phyloP scores from a whole-genome alignment of 2,329 filamentous ascomycete species.

The Fusarium multiceps region DNA sequence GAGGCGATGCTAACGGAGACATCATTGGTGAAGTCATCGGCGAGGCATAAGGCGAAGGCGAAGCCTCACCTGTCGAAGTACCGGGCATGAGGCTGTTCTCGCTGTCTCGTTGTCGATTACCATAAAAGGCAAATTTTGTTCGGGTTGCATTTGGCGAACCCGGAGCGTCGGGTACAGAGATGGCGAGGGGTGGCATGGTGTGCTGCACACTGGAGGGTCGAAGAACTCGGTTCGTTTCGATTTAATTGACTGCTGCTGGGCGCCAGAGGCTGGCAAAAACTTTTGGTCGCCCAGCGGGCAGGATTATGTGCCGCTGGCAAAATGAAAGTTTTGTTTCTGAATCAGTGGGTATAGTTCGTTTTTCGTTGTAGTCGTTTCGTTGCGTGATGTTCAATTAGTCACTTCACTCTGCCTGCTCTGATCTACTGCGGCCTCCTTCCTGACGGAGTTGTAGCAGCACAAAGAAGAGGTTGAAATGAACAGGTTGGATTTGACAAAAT shows the following conservation, averaged over 20 bases:
- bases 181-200: constrained; percentile 39
- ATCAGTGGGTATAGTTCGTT: constrained; percentile 25
- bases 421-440: constrained; percentile 34
- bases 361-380: constrained; percentile 28
- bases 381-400: constrained; percentile 34
- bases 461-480: constrained; percentile 17
- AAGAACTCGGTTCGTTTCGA: constrained; percentile 10
- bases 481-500: constrained; percentile 21
- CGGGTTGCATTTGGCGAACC: constrained; percentile 36
- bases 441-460: constrained; percentile 33
- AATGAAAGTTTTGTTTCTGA: constrained; percentile 15
- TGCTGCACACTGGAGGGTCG: constrained; percentile 15
- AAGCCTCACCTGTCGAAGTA: constrained; percentile 35
- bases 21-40: constrained; percentile 36
- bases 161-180: constrained; percentile 36
- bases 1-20: constrained; percentile 40
- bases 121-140: constrained; percentile 39
- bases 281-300: constrained; percentile 43
- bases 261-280: constrained; percentile 36
- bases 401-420: constrained; percentile 27
- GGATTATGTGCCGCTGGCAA: constrained; percentile 8
- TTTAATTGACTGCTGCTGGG: constrained; percentile 37
- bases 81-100: constrained; percentile 36
- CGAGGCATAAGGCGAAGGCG: constrained; percentile 42
- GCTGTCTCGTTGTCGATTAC: constrained; percentile 35